These are phyloP conservation scores for Schizothecium vesticola DNA, from an alignment of 495 filamentous ascomycete species.

Conservation along the genomic window DNA sequence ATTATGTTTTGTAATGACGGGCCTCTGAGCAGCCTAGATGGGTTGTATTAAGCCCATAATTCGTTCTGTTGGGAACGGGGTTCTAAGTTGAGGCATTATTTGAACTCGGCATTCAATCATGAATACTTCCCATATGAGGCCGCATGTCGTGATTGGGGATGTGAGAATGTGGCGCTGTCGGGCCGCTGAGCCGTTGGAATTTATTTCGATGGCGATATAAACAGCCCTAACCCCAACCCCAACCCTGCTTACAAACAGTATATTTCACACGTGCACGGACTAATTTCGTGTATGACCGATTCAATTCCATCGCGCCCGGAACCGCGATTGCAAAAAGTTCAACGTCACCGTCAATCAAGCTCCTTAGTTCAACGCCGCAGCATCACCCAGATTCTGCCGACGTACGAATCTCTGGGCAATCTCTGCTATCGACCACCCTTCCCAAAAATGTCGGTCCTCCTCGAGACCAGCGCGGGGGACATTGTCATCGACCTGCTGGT, in stretches of 20 bases:
- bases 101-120: not conserved
- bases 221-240: not conserved
- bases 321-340: not conserved
- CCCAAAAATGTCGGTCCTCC: conserved; percentile 60
- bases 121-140: not conserved
- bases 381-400: not conserved
- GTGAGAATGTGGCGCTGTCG: not conserved
- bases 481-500: conserved; percentile 88
- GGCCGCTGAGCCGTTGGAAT: not conserved
- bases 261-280: not conserved
- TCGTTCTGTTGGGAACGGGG: not conserved
- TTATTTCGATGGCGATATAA: no score
- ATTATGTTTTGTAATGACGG: not conserved
- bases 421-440: not conserved
- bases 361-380: not conserved
- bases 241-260: not conserved
- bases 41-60: not conserved
- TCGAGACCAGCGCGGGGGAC: conserved; percentile 89
- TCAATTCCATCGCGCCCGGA: not conserved
- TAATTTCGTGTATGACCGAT: not conserved
- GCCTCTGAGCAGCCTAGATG: not conserved
- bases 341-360: not conserved
- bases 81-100: not conserved
- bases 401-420: not conserved
- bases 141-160: not conserved